These are phyloP conservation scores for Candida ascalaphidarum DNA, from an alignment of 805 yeast species.

Conservation along the genomic window DNA sequence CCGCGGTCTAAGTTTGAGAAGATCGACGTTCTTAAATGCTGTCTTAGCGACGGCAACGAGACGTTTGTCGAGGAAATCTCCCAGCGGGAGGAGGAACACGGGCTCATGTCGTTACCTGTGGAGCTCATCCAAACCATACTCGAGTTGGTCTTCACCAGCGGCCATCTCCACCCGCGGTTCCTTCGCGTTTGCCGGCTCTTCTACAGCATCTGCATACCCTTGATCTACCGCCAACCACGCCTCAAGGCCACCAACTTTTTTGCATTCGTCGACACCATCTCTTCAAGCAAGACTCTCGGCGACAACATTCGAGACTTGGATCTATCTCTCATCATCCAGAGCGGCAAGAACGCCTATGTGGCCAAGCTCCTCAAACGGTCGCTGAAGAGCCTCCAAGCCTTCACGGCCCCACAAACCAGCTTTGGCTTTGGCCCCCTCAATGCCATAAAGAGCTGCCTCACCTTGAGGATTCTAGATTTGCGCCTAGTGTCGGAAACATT, in stretches of 20 bases:
- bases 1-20: slow-evolving; percentile 44
- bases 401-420: slow-evolving; percentile 90
- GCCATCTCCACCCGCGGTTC: slow-evolving; percentile 36
- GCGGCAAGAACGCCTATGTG: slow-evolving; percentile 86
- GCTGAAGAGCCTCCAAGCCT: slow-evolving; percentile 50
- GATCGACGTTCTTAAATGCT: slow-evolving; percentile 35
- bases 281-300: slow-evolving; percentile 45
- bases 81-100: slow-evolving; percentile 5
- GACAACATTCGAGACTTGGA: slow-evolving; percentile 58
- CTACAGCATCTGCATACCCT: slow-evolving; percentile 52
- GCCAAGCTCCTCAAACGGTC: slow-evolving; percentile 78
- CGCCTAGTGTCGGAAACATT: slow-evolving; percentile 87
- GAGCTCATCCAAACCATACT: slow-evolving; percentile 26
- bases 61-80: slow-evolving; percentile 10
- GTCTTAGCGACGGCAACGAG: slow-evolving; percentile 17
- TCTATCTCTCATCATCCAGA: slow-evolving; percentile 72
- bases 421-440: slow-evolving; percentile 87
- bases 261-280: slow-evolving; percentile 62
- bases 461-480: slow-evolving; percentile 60
- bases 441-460: slow-evolving; percentile 65
- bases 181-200: slow-evolving; percentile 55
- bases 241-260: slow-evolving; percentile 62
- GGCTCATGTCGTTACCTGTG: slow-evolving; percentile 21
- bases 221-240: slow-evolving; percentile 55
- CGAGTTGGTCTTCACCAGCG: slow-evolving; percentile 18